Conservation (phyloP, 2,329 filamentous ascomycete species). For the Cytospora piceae region DNA sequence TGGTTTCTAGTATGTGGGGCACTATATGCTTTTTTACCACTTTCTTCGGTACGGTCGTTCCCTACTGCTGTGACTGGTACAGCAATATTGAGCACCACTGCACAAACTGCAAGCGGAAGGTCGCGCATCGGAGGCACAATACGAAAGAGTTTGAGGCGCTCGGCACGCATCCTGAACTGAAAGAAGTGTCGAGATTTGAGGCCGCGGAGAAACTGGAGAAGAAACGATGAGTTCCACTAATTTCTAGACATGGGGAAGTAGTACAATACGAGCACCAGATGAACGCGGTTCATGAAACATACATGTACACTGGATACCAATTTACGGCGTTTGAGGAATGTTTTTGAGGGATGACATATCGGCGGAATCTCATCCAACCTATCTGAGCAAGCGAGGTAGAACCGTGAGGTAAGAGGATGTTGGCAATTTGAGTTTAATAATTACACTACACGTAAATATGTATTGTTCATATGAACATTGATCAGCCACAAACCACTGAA, state of each 20-base stretch:
- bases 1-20: not conserved
- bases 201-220: conserved; percentile 3
- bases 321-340: too few species aligned
- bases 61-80: conserved; percentile 15
- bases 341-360: too few species aligned
- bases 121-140: conserved; percentile 10
- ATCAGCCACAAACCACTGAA: too few species aligned
- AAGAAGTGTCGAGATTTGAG: conserved; percentile 3
- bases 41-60: conserved; percentile 5
- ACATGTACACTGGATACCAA: too few species aligned
- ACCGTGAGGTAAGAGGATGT: too few species aligned
- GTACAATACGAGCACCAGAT: not conserved
- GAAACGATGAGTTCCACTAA: not conserved
- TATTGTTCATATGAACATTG: too few species aligned
- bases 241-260: not conserved
- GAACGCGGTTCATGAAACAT: not conserved
- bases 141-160: conserved; percentile 4
- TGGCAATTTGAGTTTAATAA: too few species aligned
- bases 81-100: conserved; percentile 15
- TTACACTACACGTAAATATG: too few species aligned
- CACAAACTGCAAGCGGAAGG: conserved; percentile 17
- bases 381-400: too few species aligned
- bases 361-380: too few species aligned
- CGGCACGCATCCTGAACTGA: conserved; percentile 12
- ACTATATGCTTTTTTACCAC: conserved; percentile 5